These are phyloP conservation scores for Candida sanyaensis DNA, from an alignment of 1,139 yeast genomes.

Conservation along the genomic window DNA sequence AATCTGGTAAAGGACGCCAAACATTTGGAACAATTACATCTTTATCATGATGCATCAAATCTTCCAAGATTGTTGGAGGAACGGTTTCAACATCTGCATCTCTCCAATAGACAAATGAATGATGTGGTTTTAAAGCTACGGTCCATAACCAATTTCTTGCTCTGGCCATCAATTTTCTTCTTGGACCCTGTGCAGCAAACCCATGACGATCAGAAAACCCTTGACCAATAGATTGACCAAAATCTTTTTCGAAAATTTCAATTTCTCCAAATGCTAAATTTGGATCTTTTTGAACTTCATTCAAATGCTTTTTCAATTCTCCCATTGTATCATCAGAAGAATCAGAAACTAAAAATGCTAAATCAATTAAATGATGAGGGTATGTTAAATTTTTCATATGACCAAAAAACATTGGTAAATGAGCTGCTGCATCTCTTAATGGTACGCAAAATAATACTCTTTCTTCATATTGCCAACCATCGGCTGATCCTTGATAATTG, in stretches of 20 bases:
- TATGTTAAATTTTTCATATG: constrained; percentile 59
- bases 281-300: constrained; percentile 44
- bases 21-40: constrained; percentile 76
- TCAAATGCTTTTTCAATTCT: constrained; percentile 41
- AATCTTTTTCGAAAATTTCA: constrained; percentile 55
- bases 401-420: constrained; percentile 61
- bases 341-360: constrained; percentile 60
- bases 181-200: constrained; percentile 56
- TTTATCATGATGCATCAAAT: constrained; percentile 55
- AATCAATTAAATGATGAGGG: constrained; percentile 57
- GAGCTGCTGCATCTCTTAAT: constrained; percentile 62
- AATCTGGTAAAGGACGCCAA: constrained; percentile 90
- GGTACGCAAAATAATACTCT: constrained; percentile 60
- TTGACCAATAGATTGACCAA: constrained; percentile 55
- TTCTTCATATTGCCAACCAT: constrained; percentile 59
- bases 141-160: constrained; percentile 58
- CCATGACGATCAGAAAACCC: constrained; percentile 55
- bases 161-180: constrained; percentile 54
- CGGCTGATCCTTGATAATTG: constrained; percentile 41
- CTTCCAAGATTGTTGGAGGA: constrained; percentile 52
- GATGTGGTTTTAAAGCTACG: constrained; percentile 53
- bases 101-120: constrained; percentile 56
- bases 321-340: constrained; percentile 61
- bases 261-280: constrained; percentile 57
- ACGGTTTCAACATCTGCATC: constrained; percentile 58